These are phyloP conservation scores for Skeletonema potamos DNA, from an alignment of 108 stramenopile species.

Conservation along the genomic window DNA sequence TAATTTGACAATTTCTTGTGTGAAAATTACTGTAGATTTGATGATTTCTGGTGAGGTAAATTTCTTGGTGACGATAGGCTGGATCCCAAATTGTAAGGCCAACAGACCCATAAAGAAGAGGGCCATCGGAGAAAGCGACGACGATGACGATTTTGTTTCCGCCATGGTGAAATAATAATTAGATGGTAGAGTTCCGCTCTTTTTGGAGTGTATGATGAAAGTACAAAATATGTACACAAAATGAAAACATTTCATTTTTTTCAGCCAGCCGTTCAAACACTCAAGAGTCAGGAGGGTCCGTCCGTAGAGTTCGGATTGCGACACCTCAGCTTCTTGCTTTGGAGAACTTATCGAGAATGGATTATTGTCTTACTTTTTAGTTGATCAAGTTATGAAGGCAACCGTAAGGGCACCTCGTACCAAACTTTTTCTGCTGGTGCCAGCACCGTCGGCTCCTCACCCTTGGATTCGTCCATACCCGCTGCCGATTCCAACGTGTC, in stretches of 20 bases:
- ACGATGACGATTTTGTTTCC: constrained; percentile 4
- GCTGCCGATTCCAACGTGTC: background rate
- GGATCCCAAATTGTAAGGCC: constrained; percentile 89
- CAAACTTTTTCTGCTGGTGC: background rate
- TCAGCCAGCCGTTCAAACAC: no score
- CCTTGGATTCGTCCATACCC: background rate
- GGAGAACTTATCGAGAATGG: background rate
- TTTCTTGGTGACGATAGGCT: constrained; percentile 77
- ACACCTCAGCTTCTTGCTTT: background rate
- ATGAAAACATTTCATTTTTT: no score
- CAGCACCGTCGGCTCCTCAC: background rate
- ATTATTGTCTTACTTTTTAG: background rate
- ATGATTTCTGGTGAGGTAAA: constrained; percentile 67
- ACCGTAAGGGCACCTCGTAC: background rate
- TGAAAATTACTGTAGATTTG: constrained; percentile 79
- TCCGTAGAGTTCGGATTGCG: background rate
- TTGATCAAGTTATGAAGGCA: background rate
- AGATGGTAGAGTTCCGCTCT: no score
- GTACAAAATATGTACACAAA: no score
- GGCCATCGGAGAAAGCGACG: constrained; percentile 26
- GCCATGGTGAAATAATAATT: background rate
- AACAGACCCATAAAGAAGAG: constrained; percentile 70
- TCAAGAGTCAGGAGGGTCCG: no score
- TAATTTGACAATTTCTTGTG: constrained; percentile 71
- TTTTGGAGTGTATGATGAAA: no score